Evolutionary conservation across 768 basidiomycete genomes (phyloP).

Genomic region (Hygrophoropsis aurantiaca): DNA sequence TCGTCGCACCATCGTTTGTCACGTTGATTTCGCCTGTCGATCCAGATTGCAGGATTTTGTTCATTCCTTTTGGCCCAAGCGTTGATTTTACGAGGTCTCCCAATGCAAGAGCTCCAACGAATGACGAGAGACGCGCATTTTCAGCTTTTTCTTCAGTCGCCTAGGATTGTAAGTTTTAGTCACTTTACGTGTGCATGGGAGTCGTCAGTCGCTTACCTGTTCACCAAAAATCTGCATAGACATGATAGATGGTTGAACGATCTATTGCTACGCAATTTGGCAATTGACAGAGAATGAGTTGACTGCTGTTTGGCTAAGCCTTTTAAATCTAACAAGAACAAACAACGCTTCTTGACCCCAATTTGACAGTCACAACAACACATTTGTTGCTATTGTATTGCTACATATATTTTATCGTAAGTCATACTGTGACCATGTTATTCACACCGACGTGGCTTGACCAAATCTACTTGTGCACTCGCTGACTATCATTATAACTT

Average conservation of each 20-base stretch:
- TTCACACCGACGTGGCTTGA: too few relatives aligned
- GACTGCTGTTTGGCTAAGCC: too few relatives aligned
- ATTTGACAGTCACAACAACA: too few relatives aligned
- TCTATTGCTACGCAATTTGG: neutral
- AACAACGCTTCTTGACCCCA: too few relatives aligned
- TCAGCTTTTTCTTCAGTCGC: constrained; percentile 95
- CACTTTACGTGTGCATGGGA: neutral
- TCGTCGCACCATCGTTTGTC: constrained; percentile 98
- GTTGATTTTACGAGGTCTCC: constrained; percentile 99
- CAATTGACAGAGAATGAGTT: neutral
- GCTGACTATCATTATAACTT: too few relatives aligned
- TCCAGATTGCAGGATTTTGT: constrained; percentile 95
- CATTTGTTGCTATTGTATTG: too few relatives aligned
- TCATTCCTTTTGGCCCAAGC: constrained; percentile 99
- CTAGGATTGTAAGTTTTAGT: constrained; percentile 34
- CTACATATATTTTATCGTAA: too few relatives aligned
- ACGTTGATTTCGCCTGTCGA: constrained; percentile 93
- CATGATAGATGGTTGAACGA: constrained; percentile 34
- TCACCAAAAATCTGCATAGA: constrained; percentile 72
- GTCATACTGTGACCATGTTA: too few relatives aligned
- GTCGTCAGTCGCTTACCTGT: constrained; percentile 40
- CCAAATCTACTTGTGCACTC: too few relatives aligned
- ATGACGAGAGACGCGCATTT: constrained; percentile 96
- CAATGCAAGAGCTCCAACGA: constrained; percentile 94
- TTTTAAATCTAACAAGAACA: too few relatives aligned